A percentile compares a stretch with the other conserved stretches of the same genome.
Evolutionary conservation across 1,284 basidiomycete genomes (phyloP).

Genomic region (Moniliella sp.): DNA sequence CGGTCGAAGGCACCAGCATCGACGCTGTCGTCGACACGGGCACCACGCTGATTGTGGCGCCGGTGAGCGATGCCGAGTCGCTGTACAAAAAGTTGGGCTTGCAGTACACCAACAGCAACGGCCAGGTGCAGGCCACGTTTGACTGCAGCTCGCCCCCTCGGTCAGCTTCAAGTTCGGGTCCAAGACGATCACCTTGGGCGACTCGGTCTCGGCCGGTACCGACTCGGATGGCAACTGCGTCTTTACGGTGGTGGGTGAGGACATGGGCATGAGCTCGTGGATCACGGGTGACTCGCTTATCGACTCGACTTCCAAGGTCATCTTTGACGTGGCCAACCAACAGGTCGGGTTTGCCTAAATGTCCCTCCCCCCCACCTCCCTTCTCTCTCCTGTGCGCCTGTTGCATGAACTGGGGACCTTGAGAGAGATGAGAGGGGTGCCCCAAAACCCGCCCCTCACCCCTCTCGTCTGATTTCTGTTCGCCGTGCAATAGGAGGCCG

Average conservation of each 20-base stretch:
- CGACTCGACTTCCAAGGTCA: constrained; percentile 12
- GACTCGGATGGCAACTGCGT: background rate
- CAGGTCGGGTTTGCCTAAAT: constrained; percentile 36
- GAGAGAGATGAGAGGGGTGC: too few species aligned
- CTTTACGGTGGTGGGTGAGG: constrained; percentile 1
- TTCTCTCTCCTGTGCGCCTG: too few species aligned
- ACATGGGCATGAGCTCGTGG: background rate
- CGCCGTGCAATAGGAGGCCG: too few species aligned
- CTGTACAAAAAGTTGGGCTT: constrained; percentile 26
- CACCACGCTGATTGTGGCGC: constrained; percentile 1
- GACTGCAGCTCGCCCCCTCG: constrained; percentile 1
- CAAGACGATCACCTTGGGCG: background rate
- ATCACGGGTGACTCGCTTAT: constrained; percentile 1
- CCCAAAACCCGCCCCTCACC: too few species aligned
- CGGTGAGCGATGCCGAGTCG: background rate
- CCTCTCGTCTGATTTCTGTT: too few species aligned
- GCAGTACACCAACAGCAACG: constrained; percentile 14
- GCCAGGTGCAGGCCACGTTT: constrained; percentile 16
- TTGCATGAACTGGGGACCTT: too few species aligned
- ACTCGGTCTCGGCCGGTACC: background rate
- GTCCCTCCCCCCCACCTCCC: too few species aligned
- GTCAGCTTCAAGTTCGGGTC: constrained; percentile 1
- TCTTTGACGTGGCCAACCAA: constrained; percentile 35
- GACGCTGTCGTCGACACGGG: background rate
- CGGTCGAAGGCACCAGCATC: constrained; percentile 11